Conservation (phyloP, 2,329 filamentous ascomycete genomes). For the Penicillium sp. region DNA sequence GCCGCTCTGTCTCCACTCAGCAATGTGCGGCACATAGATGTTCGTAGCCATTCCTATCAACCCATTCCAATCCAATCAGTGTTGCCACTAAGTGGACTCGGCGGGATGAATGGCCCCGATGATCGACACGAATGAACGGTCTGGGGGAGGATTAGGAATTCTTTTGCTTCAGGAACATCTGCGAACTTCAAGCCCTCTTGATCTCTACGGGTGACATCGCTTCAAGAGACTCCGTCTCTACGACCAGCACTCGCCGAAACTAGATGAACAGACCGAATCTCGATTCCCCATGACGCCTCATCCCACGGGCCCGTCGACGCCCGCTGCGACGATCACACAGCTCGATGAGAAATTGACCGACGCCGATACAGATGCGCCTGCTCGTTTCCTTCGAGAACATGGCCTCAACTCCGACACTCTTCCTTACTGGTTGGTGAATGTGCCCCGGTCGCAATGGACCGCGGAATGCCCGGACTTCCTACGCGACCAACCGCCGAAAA, state of each 20-base stretch:
- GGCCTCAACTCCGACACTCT: slow-evolving; percentile 25
- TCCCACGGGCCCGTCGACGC: slow-evolving; percentile 13
- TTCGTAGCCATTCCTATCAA: neutral
- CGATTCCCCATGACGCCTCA: slow-evolving; percentile 9
- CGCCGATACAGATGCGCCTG: slow-evolving; percentile 14
- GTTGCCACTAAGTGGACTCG: slow-evolving; percentile 1
- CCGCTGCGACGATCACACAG: slow-evolving; percentile 24
- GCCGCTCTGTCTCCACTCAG: too few relatives aligned
- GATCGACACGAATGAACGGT: slow-evolving; percentile 8
- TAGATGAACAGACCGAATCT: neutral
- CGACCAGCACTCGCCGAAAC: neutral
- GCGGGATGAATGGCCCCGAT: slow-evolving; percentile 1
- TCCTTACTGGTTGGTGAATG: slow-evolving; percentile 82
- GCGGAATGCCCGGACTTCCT: slow-evolving; percentile 70
- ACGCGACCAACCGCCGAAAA: slow-evolving; percentile 61
- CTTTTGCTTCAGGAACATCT: neutral
- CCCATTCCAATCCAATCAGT: slow-evolving; percentile 1
- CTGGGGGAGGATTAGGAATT: neutral
- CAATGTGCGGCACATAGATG: too few relatives aligned
- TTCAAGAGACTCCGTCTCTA: neutral
- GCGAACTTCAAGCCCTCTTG: neutral
- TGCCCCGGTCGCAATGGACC: slow-evolving; percentile 62
- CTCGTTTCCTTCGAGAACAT: slow-evolving; percentile 11
- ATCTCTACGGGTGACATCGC: neutral
- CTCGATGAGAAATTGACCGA: slow-evolving; percentile 24